phyloP scores from a whole-genome alignment of 441 rosid genomes.

The Rhodomyrtus psidioides region DNA sequence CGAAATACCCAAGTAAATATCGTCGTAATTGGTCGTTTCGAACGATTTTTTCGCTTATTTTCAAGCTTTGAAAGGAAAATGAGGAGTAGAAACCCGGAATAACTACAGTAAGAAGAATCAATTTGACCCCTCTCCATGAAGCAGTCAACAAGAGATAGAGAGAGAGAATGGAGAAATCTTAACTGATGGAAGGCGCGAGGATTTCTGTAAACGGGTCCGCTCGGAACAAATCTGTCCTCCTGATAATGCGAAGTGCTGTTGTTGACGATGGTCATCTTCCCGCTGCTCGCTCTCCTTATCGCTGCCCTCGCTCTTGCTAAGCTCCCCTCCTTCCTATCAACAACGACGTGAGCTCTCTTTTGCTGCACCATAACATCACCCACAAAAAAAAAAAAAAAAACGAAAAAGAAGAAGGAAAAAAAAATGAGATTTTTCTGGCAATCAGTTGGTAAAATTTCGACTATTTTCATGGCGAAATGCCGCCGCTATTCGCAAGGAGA shows the following conservation, averaged over 20 bases:
- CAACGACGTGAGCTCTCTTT: background rate
- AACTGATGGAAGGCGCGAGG: slow-evolving; percentile 78
- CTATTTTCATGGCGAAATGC: background rate
- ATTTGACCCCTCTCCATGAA: background rate
- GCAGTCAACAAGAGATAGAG: background rate
- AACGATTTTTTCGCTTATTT: background rate
- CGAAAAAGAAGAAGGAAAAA: background rate
- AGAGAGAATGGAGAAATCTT: slow-evolving; percentile 20
- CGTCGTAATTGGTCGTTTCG: no score
- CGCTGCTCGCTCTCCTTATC: slow-evolving; percentile 24
- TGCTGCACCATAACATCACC: background rate
- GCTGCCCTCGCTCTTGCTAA: slow-evolving; percentile 51
- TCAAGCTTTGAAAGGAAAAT: no score
- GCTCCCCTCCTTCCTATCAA: slow-evolving; percentile 40
- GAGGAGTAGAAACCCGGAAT: no score
- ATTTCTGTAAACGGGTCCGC: slow-evolving; percentile 57
- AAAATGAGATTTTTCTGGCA: background rate
- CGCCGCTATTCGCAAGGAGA: background rate
- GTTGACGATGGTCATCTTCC: background rate
- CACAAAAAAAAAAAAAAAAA: no score
- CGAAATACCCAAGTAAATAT: no score
- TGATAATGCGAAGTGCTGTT: background rate
- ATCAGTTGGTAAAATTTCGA: background rate
- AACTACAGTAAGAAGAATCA: background rate
- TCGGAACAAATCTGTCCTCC: slow-evolving; percentile 27